Conservation (phyloP, 176 grass and related monocot species). For the Cocos nucifera region DNA sequence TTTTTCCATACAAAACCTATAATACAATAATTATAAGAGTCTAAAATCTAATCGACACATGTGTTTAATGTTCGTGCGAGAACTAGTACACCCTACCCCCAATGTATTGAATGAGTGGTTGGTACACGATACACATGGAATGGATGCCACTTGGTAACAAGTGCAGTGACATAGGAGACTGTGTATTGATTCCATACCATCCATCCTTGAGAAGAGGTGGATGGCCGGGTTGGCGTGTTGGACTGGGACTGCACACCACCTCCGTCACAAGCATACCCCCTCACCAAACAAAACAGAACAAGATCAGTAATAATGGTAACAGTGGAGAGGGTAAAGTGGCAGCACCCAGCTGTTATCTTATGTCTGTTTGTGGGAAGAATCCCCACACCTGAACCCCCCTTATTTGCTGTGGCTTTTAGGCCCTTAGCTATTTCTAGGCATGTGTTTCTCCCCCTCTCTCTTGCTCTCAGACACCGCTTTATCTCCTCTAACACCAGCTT, state of each 20-base stretch:
- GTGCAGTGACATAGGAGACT: not conserved
- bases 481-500: not conserved
- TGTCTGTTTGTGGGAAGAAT: constrained; percentile 1
- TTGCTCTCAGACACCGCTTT: not conserved
- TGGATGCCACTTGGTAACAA: no score
- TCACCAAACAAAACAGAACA: not conserved
- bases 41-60: no score
- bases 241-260: not conserved
- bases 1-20: no score
- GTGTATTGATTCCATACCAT: no score
- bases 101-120: no score
- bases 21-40: no score
- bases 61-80: no score
- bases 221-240: not conserved
- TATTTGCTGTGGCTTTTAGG: not conserved
- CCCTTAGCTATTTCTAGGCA: not conserved
- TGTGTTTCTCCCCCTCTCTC: not conserved
- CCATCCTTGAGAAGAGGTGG: not conserved
- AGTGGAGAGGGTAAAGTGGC: not conserved
- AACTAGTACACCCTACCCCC: no score
- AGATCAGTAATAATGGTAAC: not conserved
- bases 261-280: not conserved
- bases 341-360: not conserved
- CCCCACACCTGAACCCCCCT: not conserved
- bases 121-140: no score